A percentile compares a stretch with the other conserved stretches of the same genome.
Conservation (phyloP, 306 rosid species). For the Chamaecrista fasciculata region DNA sequence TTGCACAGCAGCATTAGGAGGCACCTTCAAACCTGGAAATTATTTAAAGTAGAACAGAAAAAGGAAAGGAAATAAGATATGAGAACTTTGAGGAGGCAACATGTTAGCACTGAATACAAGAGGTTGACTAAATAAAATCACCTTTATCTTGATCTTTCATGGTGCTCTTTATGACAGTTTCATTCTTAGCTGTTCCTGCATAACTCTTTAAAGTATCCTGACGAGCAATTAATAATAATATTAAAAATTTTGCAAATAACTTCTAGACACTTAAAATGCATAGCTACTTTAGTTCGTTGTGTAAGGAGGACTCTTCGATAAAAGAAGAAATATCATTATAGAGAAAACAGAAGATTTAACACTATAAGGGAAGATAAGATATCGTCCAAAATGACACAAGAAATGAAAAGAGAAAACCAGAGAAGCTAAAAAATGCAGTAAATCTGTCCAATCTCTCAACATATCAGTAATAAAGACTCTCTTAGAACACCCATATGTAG, state of each 20-base stretch:
- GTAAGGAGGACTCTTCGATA: not conserved
- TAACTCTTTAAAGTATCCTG: conserved; percentile 61
- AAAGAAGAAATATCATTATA: not conserved
- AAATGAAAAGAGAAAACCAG: not conserved
- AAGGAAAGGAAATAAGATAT: conserved; percentile 17
- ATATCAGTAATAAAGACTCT: not conserved
- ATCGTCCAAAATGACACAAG: not conserved
- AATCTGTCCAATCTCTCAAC: not conserved
- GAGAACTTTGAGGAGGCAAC: conserved; percentile 15
- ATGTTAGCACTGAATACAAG: conserved; percentile 1
- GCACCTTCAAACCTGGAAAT: conserved; percentile 48
- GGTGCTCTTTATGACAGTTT: conserved; percentile 24
- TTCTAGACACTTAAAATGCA: conserved; percentile 14
- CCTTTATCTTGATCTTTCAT: conserved; percentile 34
- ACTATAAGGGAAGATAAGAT: not conserved
- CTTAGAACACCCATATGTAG: not conserved
- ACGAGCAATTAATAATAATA: conserved; percentile 33
- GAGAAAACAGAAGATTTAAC: not conserved
- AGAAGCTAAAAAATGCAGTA: not conserved
- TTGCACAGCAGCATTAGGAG: conserved; percentile 40
- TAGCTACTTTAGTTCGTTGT: not conserved
- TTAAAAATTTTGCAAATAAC: conserved; percentile 23
- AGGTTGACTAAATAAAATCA: conserved; percentile 37
- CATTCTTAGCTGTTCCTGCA: conserved; percentile 44
- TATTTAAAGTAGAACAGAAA: conserved; percentile 10